Evolutionary conservation across 371 early-diverging fungal genomes (phyloP).

Genomic region (Mortierella sp.): DNA sequence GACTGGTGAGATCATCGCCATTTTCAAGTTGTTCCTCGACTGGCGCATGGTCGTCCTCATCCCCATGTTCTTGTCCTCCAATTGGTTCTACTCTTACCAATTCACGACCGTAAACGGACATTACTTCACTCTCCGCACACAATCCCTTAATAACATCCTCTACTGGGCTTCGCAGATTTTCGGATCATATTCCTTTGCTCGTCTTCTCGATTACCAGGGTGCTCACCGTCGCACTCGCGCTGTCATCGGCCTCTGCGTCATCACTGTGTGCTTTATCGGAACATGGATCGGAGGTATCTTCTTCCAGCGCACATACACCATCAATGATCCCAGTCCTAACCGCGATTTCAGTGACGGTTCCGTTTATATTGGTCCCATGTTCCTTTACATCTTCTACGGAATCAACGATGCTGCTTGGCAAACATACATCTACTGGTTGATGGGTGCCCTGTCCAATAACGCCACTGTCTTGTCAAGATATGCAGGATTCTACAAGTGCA

Average conservation of each 20-base stretch:
- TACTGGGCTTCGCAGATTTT: slow-evolving; percentile 11
- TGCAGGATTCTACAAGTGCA: slow-evolving; percentile 88
- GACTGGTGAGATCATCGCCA: neutral
- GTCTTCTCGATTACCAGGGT: slow-evolving; percentile 2
- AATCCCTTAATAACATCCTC: slow-evolving; percentile 8
- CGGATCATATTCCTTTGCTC: neutral
- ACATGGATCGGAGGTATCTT: slow-evolving; percentile 13
- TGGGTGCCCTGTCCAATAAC: slow-evolving; percentile 80
- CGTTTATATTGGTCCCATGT: slow-evolving; percentile 56
- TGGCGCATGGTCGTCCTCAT: slow-evolving; percentile 12
- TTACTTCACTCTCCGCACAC: slow-evolving; percentile 5
- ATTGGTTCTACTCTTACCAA: slow-evolving; percentile 13
- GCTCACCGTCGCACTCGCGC: slow-evolving; percentile 2
- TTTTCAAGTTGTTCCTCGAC: slow-evolving; percentile 1
- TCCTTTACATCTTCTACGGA: slow-evolving; percentile 64
- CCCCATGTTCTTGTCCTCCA: slow-evolving; percentile 11
- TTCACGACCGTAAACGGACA: slow-evolving; percentile 3
- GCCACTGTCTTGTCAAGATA: slow-evolving; percentile 77
- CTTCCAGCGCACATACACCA: neutral
- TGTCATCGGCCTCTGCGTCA: neutral
- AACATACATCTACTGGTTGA: slow-evolving; percentile 75
- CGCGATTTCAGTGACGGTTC: slow-evolving; percentile 1
- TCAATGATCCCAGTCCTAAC: neutral
- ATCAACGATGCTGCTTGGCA: slow-evolving; percentile 63
- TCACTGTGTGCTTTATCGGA: neutral